Percentiles rank a stretch among this genome's conserved stretches.
phyloP scores from a whole-genome alignment of 345 rosid species.

The Cardamine chenopodiifolia region DNA sequence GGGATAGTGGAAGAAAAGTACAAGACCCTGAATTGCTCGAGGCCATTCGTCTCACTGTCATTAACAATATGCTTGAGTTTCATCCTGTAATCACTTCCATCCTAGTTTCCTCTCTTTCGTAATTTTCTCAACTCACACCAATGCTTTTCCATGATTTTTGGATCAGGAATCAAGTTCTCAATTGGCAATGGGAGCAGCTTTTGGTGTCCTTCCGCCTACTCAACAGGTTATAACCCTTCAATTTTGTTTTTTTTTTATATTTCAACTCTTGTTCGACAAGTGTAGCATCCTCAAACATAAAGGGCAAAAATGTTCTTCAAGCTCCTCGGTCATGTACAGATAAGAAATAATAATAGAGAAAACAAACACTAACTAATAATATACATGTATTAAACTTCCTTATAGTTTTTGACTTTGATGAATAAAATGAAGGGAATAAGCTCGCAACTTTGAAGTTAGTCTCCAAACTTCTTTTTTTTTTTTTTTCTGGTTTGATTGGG shows the following conservation, averaged over 20 bases:
- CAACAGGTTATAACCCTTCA: constrained; percentile 47
- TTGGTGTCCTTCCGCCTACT: constrained; percentile 80
- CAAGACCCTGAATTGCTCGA: constrained; percentile 95
- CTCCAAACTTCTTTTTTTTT: background rate
- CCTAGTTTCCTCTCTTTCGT: constrained; percentile 12
- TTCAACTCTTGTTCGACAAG: background rate
- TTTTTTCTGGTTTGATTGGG: constrained; percentile 15
- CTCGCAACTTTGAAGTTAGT: background rate
- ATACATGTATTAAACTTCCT: background rate
- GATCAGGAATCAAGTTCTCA: constrained; percentile 94
- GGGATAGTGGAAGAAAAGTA: constrained; percentile 89
- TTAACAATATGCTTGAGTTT: constrained; percentile 83
- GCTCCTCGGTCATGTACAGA: background rate
- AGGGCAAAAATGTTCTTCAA: background rate
- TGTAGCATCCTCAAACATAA: background rate
- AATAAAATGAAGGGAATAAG: background rate
- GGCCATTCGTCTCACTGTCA: constrained; percentile 93
- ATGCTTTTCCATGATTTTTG: constrained; percentile 7
- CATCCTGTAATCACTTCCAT: constrained; percentile 69
- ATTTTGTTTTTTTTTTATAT: background rate
- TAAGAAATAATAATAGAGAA: background rate
- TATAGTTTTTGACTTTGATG: background rate
- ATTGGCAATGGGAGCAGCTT: constrained; percentile 94
- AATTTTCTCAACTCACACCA: constrained; percentile 22
- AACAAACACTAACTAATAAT: background rate